These are phyloP conservation scores for Rhizophagus clarus DNA, from an alignment of 192 early-diverging fungal species.

Conservation along the genomic window DNA sequence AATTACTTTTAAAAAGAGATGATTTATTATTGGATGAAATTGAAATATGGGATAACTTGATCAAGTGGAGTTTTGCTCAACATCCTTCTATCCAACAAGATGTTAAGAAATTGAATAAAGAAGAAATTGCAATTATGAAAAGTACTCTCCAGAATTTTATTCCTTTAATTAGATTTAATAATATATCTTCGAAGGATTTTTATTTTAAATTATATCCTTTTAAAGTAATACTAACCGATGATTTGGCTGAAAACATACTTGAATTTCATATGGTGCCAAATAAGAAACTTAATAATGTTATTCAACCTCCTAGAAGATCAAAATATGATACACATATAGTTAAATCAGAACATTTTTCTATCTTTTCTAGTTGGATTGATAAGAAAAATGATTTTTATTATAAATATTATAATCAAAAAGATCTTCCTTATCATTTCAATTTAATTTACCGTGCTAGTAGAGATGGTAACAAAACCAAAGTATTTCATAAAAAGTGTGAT, in stretches of 20 bases:
- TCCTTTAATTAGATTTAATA: neutral
- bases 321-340: neutral
- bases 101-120: neutral
- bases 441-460: neutral
- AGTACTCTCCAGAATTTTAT: neutral
- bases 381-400: no score
- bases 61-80: neutral
- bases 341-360: neutral
- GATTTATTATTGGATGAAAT: neutral
- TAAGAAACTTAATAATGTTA: neutral
- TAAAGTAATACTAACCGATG: neutral
- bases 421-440: neutral
- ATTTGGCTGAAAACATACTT: neutral
- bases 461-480: neutral
- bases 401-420: neutral
- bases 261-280: neutral
- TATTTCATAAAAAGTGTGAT: neutral
- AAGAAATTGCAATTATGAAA: neutral
- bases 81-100: neutral
- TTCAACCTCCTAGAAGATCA: neutral
- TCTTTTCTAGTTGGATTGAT: neutral
- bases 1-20: neutral
- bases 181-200: neutral
- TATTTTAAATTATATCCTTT: neutral
- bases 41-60: neutral